Evolutionary conservation across 495 filamentous ascomycete species (phyloP).

Genomic region (Penicillium cosmopolitanum): DNA sequence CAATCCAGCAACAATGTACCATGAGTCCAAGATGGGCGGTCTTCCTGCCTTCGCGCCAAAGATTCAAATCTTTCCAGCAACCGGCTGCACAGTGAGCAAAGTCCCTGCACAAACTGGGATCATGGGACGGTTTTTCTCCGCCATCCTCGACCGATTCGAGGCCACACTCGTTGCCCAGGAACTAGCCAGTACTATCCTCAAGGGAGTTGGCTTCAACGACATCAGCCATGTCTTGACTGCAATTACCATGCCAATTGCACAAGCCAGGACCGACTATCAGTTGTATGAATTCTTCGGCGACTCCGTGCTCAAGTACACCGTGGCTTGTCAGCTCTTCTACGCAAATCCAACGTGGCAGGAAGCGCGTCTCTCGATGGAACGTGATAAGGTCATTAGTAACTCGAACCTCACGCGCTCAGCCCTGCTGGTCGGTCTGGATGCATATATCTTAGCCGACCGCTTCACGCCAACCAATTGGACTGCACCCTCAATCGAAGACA

Average conservation of each 20-base stretch:
- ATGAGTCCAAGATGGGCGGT: constrained; percentile 1
- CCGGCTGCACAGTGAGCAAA: constrained; percentile 49
- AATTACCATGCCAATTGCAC: constrained; percentile 67
- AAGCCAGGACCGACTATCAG: constrained; percentile 73
- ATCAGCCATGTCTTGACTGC: constrained; percentile 68
- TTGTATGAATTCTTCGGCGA: constrained; percentile 90
- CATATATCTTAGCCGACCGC: constrained; percentile 69
- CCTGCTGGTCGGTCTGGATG: constrained; percentile 63
- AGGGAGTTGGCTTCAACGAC: constrained; percentile 55
- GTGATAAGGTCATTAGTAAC: constrained; percentile 76
- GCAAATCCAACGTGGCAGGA: constrained; percentile 74
- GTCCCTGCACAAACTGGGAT: constrained; percentile 63
- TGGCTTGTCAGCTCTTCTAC: constrained; percentile 69
- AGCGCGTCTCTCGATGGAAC: constrained; percentile 69
- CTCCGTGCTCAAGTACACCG: constrained; percentile 76
- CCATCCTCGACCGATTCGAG: constrained; percentile 72
- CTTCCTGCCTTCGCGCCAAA: constrained; percentile 20
- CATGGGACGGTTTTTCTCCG: constrained; percentile 75
- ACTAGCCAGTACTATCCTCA: constrained; percentile 64
- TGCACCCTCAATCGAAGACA: constrained; percentile 61
- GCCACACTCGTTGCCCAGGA: constrained; percentile 63
- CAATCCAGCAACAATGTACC: constrained; percentile 18
- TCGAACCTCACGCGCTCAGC: constrained; percentile 66
- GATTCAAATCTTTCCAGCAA: constrained; percentile 27
- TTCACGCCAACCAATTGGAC: constrained; percentile 77